These are phyloP conservation scores for Lepidium campestre DNA, from an alignment of 441 rosid species.

Conservation along the genomic window DNA sequence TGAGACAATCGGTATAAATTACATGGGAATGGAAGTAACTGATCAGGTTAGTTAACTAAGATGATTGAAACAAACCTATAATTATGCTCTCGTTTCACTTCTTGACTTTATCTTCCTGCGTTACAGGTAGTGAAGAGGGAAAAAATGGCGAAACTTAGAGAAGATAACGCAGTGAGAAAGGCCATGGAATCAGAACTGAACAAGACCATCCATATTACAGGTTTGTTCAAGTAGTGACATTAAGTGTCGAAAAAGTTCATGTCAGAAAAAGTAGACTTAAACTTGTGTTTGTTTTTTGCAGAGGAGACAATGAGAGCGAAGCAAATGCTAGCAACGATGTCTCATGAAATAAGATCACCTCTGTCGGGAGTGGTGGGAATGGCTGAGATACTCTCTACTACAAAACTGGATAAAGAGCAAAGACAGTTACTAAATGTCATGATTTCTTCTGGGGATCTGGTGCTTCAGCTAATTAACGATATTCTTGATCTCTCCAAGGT, in stretches of 20 bases:
- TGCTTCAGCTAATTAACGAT: constrained; percentile 89
- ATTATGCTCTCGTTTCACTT: not conserved
- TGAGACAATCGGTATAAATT: constrained; percentile 87
- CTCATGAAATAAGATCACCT: constrained; percentile 97
- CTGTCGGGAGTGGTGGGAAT: constrained; percentile 89
- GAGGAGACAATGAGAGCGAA: constrained; percentile 99
- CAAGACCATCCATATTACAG: constrained; percentile 96
- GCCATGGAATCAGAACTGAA: constrained; percentile 95
- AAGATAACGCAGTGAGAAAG: constrained; percentile 90
- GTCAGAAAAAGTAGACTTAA: not conserved
- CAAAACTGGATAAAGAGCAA: constrained; percentile 76
- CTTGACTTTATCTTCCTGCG: not conserved
- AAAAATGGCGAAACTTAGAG: constrained; percentile 78
- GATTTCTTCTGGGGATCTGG: constrained; percentile 95
- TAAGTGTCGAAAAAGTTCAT: not conserved
- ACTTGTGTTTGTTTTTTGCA: constrained; percentile 14
- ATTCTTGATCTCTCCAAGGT: constrained; percentile 98
- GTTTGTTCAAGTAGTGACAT: constrained; percentile 25
- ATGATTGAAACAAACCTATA: not conserved
- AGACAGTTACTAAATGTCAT: constrained; percentile 71
- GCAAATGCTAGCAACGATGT: constrained; percentile 97
- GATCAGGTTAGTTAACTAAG: constrained; percentile 57
- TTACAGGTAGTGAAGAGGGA: constrained; percentile 76
- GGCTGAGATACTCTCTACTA: constrained; percentile 85
- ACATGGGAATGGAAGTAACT: constrained; percentile 96